phyloP scores from a whole-genome alignment of 2,329 filamentous ascomycete genomes.

The Fusarium circinatum region DNA sequence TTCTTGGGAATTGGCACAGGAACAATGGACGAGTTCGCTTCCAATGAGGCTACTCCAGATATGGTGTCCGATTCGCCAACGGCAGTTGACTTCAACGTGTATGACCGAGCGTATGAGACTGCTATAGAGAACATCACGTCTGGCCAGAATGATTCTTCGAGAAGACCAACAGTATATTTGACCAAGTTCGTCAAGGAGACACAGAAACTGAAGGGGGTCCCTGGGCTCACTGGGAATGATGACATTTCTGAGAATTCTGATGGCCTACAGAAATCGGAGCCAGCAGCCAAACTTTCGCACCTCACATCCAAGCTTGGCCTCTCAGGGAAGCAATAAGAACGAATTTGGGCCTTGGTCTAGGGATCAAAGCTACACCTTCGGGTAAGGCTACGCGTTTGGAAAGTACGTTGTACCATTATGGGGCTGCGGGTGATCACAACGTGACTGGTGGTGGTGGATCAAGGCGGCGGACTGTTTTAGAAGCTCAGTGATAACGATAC shows the following conservation, averaged over 20 bases:
- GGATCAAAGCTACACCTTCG: neutral
- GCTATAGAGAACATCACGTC: slow-evolving; percentile 78
- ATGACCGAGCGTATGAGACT: slow-evolving; percentile 83
- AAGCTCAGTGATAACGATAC: slow-evolving; percentile 6
- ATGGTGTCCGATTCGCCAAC: slow-evolving; percentile 86
- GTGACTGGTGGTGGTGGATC: neutral
- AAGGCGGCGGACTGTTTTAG: slow-evolving; percentile 6
- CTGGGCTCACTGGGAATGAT: slow-evolving; percentile 46
- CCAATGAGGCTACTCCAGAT: slow-evolving; percentile 52
- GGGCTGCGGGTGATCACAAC: slow-evolving; percentile 6
- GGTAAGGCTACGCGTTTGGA: neutral
- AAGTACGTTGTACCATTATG: neutral
- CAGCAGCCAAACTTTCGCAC: slow-evolving; percentile 35
- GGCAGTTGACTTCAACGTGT: slow-evolving; percentile 86
- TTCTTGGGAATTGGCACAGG: slow-evolving; percentile 83
- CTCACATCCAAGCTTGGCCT: slow-evolving; percentile 38
- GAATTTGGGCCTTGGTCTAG: neutral
- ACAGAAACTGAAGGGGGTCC: slow-evolving; percentile 52
- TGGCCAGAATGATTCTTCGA: slow-evolving; percentile 47
- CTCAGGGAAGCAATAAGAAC: slow-evolving; percentile 16
- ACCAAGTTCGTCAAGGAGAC: slow-evolving; percentile 60
- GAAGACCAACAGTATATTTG: slow-evolving; percentile 59
- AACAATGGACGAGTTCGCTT: slow-evolving; percentile 58
- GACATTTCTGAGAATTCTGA: neutral
- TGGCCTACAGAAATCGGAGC: slow-evolving; percentile 10